Percentiles rank a stretch among this genome's conserved stretches.
Evolutionary conservation across 1,284 basidiomycete species (phyloP).

Genomic region (Irpex sp.): DNA sequence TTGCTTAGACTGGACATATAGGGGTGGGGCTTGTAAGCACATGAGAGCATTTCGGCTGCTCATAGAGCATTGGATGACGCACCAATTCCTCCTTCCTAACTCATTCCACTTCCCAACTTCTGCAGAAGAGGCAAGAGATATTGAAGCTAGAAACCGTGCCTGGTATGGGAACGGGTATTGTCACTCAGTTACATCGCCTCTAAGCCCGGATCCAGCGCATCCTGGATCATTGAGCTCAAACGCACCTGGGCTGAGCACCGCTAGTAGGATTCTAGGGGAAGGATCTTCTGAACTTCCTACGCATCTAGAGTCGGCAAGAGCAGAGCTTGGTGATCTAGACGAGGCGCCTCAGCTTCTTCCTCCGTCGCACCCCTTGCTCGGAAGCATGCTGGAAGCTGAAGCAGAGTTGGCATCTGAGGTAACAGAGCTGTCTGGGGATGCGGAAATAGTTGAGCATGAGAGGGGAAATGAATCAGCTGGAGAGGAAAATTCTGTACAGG

Average conservation of each 20-base stretch:
- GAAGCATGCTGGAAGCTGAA: background rate
- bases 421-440: no score
- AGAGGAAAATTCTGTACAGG: slow-evolving; percentile 5
- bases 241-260: no score
- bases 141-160: background rate
- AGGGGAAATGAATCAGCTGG: slow-evolving; percentile 20
- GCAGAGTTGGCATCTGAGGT: background rate
- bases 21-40: slow-evolving; percentile 28
- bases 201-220: accelerated
- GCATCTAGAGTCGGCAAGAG: background rate
- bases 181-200: no score
- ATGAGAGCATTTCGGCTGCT: slow-evolving; percentile 17
- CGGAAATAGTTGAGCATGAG: no score
- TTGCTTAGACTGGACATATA: slow-evolving; percentile 21
- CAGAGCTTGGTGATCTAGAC: background rate
- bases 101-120: background rate
- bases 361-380: background rate
- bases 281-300: no score
- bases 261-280: accelerated
- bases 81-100: background rate
- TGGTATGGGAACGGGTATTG: background rate
- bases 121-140: background rate
- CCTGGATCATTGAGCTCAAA: no score
- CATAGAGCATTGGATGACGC: background rate
- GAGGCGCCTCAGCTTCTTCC: background rate